A percentile compares a stretch with the other conserved stretches of the same genome.
phyloP scores from a whole-genome alignment of 257 asterid species.

The Galeopsis tetrahit region DNA sequence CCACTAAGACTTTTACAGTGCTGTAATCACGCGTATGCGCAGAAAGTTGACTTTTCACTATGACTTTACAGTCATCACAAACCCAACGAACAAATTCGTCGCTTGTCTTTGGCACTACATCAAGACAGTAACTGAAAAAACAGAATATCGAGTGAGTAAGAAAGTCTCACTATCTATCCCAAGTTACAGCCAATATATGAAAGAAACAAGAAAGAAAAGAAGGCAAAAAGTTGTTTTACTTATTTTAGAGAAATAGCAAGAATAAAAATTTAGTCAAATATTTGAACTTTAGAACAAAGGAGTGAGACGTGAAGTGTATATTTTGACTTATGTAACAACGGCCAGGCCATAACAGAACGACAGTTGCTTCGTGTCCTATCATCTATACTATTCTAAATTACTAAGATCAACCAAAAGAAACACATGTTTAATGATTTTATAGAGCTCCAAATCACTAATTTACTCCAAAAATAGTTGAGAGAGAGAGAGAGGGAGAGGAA shows the following conservation, averaged over 20 bases:
- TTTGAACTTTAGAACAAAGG: background rate
- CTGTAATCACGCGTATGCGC: background rate
- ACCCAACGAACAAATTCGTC: slow-evolving; percentile 68
- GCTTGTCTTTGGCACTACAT: slow-evolving; percentile 47
- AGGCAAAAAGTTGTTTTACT: background rate
- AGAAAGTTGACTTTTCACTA: background rate
- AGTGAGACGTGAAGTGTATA: background rate
- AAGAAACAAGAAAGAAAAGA: background rate
- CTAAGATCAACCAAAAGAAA: background rate
- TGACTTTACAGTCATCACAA: slow-evolving; percentile 62
- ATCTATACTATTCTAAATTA: background rate
- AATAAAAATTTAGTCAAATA: background rate
- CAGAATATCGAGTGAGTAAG: slow-evolving; percentile 9
- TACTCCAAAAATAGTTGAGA: background rate
- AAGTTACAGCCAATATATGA: background rate
- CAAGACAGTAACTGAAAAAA: slow-evolving; percentile 70
- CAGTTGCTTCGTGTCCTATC: background rate
- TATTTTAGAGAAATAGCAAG: background rate
- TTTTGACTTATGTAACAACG: background rate
- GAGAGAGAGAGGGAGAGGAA: background rate
- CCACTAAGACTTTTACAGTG: too few species aligned
- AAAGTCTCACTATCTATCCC: slow-evolving; percentile 5
- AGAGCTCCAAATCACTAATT: background rate
- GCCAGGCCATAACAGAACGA: slow-evolving; percentile 2
- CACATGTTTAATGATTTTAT: background rate